Evolutionary conservation across 208 protist genomes (phyloP), one percentile per base, ranked within the genome.

Genomic region (Acanthamoeba rhysodes): DNA sequence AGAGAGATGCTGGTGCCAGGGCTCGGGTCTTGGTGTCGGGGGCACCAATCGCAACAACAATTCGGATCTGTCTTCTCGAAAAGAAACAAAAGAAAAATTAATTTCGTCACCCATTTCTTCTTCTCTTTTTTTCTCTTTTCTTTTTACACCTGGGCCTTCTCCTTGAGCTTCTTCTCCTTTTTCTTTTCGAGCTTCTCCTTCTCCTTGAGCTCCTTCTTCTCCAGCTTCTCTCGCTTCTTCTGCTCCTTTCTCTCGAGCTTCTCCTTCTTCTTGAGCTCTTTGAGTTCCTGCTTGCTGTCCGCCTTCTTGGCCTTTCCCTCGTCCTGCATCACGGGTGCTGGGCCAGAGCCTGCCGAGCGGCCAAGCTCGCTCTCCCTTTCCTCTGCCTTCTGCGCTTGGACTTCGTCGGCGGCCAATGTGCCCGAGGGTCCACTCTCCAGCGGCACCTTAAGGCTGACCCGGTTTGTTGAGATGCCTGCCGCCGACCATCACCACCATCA

Each of bases 221-320:
- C 70, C 8, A 32, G 10, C 34, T 78, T 78, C 70, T 78, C 70
- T 45, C 12, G 70, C 70, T 78, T 78, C 70, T 78, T n/a, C 27
- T 41, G 70, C 70, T 78, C 27, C 70, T 78, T 78, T 9, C 20
- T 12, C 70, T 34, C 70, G 10, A 32, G 10, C 70, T 34, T 45
- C 70, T 78, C 70, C 20, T 78, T 12, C 70, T 78, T 78, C 59
- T 66, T 27, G 3, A n/a, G 12, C 59, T 66, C 22, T 18, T 66
- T 66, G 59, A 66, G 59, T 27, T 66, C 59, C 59, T 66, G 12
- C 59, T 66, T 66, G 59, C 7, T 7, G 22, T 78, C 70, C 12
- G 9, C 24, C 29, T 78, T 78, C 34, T 78, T 78, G 70, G 70
- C 70, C 34, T 78, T 78, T 9, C 70, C 70, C 70, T 78, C 70